Base-by-base conservation (phyloP, 164 flowering plant genomes). In the Magnolia officinalis region DNA sequence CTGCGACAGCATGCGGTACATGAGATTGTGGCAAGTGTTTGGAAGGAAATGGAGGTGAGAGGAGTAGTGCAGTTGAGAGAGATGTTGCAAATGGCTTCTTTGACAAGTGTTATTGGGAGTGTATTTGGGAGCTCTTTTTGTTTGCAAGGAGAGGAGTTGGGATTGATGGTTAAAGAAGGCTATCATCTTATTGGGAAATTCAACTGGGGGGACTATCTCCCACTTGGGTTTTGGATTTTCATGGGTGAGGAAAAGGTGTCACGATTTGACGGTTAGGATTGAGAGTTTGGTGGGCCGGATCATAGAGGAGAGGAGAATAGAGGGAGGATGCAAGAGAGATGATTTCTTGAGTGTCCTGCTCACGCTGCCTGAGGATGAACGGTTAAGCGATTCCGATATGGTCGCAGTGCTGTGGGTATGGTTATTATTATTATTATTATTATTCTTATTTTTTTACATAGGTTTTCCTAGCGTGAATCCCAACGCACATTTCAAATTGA, bases 391-490 rank as follows among this genome's bases (percentile, higher is more conserved):
- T 70, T 80, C 90, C 0, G 95, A 95, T 67, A 87, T 89, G 89
- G 87, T 88, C 14, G 90, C 98, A 63, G 87, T 95, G 8, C 75
- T 95, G 8, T 95, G 97, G 98, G 98, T 93, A 87, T 81, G 81
- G 0, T 45, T 37, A 1, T 70, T 2, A 1, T 20, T 45, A n/a
- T 37, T 11, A 2, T 24, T 3, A 3, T 37, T 37, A 3, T 2
- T 0, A 37, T 37, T 37, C 0, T 2, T 0, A 37, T 37, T 23
- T 23, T n/a, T 24, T 66, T 13, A 24, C 20, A n/a, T 63, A 63
- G 8, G 20, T 63, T 6, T 26, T 26, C 29, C 29, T 63, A 63
- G 23, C 19, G 23, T 7, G 16, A 66, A 0, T 8, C 45, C 21
- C 23, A 66, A 7, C 21, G 10, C 4, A 66, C 69, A 18, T 63